phyloP scores from a whole-genome alignment of 169 alveolate genomes.

The Perkinsus olseni region DNA sequence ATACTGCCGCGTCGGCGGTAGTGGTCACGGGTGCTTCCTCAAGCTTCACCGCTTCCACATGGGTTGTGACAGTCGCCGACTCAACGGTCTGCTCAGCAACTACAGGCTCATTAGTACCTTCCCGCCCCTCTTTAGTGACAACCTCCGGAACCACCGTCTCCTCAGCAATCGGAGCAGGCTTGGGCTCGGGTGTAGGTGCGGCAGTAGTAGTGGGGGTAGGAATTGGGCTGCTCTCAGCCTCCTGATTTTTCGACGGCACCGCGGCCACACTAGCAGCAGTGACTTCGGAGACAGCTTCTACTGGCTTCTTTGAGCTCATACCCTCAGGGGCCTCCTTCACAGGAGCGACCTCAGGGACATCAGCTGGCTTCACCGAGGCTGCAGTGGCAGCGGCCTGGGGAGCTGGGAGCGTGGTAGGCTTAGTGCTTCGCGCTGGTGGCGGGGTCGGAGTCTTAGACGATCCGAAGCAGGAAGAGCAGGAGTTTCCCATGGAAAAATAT shows the following conservation, averaged over 20 bases:
- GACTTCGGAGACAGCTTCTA: background rate
- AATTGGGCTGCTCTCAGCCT: background rate
- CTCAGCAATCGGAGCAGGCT: background rate
- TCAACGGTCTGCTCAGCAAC: no score
- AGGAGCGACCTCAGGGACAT: background rate
- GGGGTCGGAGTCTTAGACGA: background rate
- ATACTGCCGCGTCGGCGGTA: no score
- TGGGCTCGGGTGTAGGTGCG: background rate
- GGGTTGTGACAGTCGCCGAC: no score
- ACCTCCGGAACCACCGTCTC: background rate
- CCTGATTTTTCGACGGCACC: background rate
- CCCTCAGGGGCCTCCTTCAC: background rate
- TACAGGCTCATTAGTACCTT: no score
- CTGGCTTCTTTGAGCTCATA: background rate
- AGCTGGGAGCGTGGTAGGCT: background rate
- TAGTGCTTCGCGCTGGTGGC: background rate
- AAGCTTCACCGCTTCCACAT: no score
- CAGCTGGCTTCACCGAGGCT: background rate
- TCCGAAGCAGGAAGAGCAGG: background rate
- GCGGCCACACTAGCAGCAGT: background rate
- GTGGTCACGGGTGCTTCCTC: no score
- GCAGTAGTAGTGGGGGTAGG: background rate
- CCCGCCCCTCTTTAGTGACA: no score
- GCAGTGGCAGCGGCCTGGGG: background rate
- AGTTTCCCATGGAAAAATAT: background rate